Percentiles rank a stretch among this genome's conserved stretches.
These are phyloP conservation scores for Shiraia bambusicola DNA, from an alignment of 2,329 filamentous ascomycete genomes.

Conservation along the genomic window DNA sequence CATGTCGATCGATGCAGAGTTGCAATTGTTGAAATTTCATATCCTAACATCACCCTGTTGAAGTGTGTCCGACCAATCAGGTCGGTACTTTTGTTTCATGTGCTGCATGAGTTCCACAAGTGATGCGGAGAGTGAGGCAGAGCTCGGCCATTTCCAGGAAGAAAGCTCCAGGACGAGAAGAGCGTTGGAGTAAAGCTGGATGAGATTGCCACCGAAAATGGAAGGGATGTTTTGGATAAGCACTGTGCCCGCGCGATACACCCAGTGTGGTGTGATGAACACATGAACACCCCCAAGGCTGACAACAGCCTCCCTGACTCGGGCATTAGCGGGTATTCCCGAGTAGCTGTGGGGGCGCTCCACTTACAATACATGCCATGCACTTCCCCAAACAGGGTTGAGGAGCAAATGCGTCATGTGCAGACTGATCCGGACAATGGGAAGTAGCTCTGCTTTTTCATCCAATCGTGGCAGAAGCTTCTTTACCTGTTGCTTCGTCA, in stretches of 20 bases:
- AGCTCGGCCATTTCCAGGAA: conserved; percentile 39
- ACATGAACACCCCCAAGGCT: conserved; percentile 33
- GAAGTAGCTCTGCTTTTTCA: conserved; percentile 24
- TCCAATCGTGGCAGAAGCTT: conserved; percentile 31
- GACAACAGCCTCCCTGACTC: conserved; percentile 35
- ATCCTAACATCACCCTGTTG: conserved; percentile 31
- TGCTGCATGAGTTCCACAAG: conserved; percentile 36
- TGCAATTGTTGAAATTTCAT: conserved; percentile 10
- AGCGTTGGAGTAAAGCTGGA: conserved; percentile 40
- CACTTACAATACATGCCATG: conserved; percentile 28
- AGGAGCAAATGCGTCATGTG: conserved; percentile 38
- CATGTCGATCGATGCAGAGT: no score
- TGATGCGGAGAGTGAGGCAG: conserved; percentile 29
- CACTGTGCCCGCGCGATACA: conserved; percentile 36
- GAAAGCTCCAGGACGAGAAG: conserved; percentile 38
- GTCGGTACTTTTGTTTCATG: conserved; percentile 34
- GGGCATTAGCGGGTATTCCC: neutral
- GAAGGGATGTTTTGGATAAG: conserved; percentile 36
- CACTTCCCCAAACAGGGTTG: conserved; percentile 36
- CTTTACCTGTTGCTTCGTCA: conserved; percentile 21
- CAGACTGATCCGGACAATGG: conserved; percentile 31
- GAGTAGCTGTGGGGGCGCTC: neutral
- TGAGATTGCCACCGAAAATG: conserved; percentile 34
- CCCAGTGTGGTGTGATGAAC: conserved; percentile 41
- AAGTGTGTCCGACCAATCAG: conserved; percentile 31